Evolutionary conservation across 768 basidiomycete species (phyloP).

Genomic region (Vararia minispora): DNA sequence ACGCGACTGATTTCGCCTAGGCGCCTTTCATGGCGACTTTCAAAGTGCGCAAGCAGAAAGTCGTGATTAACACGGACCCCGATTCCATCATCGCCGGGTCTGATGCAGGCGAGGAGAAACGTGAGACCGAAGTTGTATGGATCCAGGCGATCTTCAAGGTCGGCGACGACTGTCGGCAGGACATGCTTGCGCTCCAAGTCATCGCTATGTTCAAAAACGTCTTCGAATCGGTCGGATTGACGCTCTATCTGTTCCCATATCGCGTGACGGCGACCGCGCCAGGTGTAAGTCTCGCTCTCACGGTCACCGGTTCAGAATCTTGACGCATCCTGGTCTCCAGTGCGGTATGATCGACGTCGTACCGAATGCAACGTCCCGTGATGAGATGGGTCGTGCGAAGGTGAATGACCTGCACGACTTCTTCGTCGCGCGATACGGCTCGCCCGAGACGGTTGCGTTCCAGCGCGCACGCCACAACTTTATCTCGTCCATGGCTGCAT

Average conservation of each 20-base stretch:
- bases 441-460: slow-evolving; percentile 80
- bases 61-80: slow-evolving; percentile 57
- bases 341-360: slow-evolving; percentile 98
- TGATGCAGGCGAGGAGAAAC: slow-evolving; percentile 44
- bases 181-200: slow-evolving; percentile 91
- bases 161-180: slow-evolving; percentile 97
- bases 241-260: slow-evolving; percentile 89
- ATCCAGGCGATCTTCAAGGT: slow-evolving; percentile 99
- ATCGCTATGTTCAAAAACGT: slow-evolving; percentile 99
- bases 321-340: slow-evolving; percentile 30
- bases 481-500: slow-evolving; percentile 98
- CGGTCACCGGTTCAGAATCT: neutral
- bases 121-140: slow-evolving; percentile 59
- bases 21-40: slow-evolving; percentile 99
- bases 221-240: slow-evolving; percentile 80
- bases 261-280: slow-evolving; percentile 95
- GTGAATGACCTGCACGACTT: slow-evolving; percentile 94
- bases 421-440: slow-evolving; percentile 89
- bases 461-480: slow-evolving; percentile 92
- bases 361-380: slow-evolving; percentile 92
- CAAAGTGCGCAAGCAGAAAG: slow-evolving; percentile 84
- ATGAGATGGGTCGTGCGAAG: slow-evolving; percentile 98
- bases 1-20: slow-evolving; percentile 29
- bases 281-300: slow-evolving; percentile 48
- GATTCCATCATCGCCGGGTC: slow-evolving; percentile 62